phyloP scores from a whole-genome alignment of 2,329 filamentous ascomycete species.

The Trichoderma koningiopsis region DNA sequence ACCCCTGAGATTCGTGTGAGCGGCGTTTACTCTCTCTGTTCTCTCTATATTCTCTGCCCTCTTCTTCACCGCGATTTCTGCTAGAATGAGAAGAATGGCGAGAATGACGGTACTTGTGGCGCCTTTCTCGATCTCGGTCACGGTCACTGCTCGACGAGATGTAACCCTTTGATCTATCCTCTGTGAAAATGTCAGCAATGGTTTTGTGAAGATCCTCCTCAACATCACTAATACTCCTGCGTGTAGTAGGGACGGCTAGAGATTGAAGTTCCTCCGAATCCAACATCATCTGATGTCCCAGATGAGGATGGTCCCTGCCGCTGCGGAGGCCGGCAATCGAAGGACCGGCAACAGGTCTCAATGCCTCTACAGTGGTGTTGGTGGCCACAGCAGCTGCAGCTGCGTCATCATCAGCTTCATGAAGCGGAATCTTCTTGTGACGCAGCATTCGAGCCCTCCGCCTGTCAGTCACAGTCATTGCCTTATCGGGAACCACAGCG shows the following conservation, averaged over 20 bases:
- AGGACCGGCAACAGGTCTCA: conserved; percentile 47
- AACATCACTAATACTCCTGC: conserved; percentile 37
- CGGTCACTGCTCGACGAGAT: conserved; percentile 42
- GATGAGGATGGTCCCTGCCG: conserved; percentile 34
- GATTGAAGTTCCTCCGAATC: conserved; percentile 36
- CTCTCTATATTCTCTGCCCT: conserved; percentile 36
- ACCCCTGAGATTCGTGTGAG: conserved; percentile 31
- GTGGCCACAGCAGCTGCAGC: conserved; percentile 58
- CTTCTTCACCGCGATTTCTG: conserved; percentile 39
- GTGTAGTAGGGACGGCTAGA: conserved; percentile 39
- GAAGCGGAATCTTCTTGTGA: conserved; percentile 49
- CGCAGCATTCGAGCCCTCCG: conserved; percentile 49
- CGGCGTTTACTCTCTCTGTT: conserved; percentile 36
- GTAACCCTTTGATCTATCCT: conserved; percentile 49
- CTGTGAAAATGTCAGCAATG: conserved; percentile 60
- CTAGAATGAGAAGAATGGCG: conserved; percentile 41
- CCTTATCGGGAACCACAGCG: conserved; percentile 48
- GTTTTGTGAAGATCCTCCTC: conserved; percentile 43
- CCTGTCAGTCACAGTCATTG: conserved; percentile 41
- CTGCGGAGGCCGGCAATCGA: conserved; percentile 31
- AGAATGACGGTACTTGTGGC: conserved; percentile 46
- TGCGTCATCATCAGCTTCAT: conserved; percentile 55
- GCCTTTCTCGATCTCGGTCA: conserved; percentile 45
- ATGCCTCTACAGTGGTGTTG: conserved; percentile 52
- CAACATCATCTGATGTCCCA: conserved; percentile 34